A percentile compares a stretch with the other conserved stretches of the same genome.
Conservation (phyloP, 768 basidiomycete species). For the Xanthoconium stramineum region DNA sequence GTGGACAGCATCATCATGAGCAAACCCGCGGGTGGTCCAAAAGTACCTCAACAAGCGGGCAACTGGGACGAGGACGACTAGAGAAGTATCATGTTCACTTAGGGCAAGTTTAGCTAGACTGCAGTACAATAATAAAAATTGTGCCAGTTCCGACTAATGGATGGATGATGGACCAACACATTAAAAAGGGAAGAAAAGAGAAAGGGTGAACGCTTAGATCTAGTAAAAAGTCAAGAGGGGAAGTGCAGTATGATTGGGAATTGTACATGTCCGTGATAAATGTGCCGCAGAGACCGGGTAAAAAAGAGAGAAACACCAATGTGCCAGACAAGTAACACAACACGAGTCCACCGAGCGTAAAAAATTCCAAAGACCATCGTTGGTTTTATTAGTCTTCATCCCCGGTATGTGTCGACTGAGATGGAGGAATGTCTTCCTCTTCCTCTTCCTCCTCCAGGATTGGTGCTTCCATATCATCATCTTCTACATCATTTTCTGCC, state of each 20-base stretch:
- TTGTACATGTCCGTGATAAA: conserved; percentile 35
- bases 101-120: conserved; percentile 13
- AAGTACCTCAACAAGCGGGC: conserved; percentile 80
- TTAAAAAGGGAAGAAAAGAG: background rate
- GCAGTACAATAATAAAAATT: conserved; percentile 29
- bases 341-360: conserved; percentile 21
- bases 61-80: conserved; percentile 80
- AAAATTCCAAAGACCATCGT: conserved; percentile 7
- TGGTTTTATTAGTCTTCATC: conserved; percentile 18
- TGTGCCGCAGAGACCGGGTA: conserved; percentile 14
- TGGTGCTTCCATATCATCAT: conserved; percentile 63
- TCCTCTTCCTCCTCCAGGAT: conserved; percentile 62
- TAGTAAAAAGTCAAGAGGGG: conserved; percentile 6
- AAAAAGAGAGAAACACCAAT: background rate
- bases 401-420: conserved; percentile 21
- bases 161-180: conserved; percentile 15
- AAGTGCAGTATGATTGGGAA: conserved; percentile 11
- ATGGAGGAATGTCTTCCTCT: conserved; percentile 35
- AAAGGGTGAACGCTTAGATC: background rate
- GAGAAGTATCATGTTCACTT: conserved; percentile 12
- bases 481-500: conserved; percentile 51
- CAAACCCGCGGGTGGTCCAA: conserved; percentile 87
- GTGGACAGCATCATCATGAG: conserved; percentile 99
- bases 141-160: conserved; percentile 19
- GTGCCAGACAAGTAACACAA: conserved; percentile 21